A percentile compares a stretch with the other conserved stretches of the same genome.
Evolutionary conservation across 2,329 filamentous ascomycete species (phyloP).

Genomic region (Sordariomycetes sp.): DNA sequence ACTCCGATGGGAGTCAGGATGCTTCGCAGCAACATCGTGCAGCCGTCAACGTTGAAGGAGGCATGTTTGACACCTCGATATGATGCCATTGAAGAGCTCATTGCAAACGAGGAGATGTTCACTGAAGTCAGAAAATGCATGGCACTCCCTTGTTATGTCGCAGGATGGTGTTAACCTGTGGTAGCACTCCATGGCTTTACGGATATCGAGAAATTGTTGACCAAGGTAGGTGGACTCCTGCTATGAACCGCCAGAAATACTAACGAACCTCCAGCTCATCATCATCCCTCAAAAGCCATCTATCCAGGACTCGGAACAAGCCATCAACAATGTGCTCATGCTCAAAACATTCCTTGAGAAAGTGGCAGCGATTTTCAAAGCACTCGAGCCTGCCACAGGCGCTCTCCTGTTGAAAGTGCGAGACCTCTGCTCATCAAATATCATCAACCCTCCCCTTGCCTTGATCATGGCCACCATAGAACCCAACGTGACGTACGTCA

Average conservation of each 20-base stretch:
- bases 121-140: slow-evolving; percentile 59
- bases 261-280: slow-evolving; percentile 49
- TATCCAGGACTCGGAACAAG: slow-evolving; percentile 62
- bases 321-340: slow-evolving; percentile 78
- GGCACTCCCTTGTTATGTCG: not conserved
- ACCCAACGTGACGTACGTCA: slow-evolving; percentile 68
- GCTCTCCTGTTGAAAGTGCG: slow-evolving; percentile 57
- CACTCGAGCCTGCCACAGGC: slow-evolving; percentile 53
- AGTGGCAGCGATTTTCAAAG: slow-evolving; percentile 56
- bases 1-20: slow-evolving; percentile 85
- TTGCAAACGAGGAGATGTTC: slow-evolving; percentile 77
- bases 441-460: slow-evolving; percentile 47
- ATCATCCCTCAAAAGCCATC: slow-evolving; percentile 58
- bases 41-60: slow-evolving; percentile 64
- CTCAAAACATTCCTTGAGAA: slow-evolving; percentile 70
- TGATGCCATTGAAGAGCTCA: slow-evolving; percentile 74
- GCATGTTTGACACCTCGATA: slow-evolving; percentile 62
- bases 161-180: not conserved
- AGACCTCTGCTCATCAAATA: slow-evolving; percentile 55
- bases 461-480: slow-evolving; percentile 66
- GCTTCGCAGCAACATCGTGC: slow-evolving; percentile 75
- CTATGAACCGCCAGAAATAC: not conserved
- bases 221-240: slow-evolving; percentile 39
- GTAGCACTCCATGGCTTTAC: slow-evolving; percentile 38
- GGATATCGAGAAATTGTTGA: slow-evolving; percentile 72